phyloP scores from a whole-genome alignment of 441 rosid species.

The Brassica balearica region DNA sequence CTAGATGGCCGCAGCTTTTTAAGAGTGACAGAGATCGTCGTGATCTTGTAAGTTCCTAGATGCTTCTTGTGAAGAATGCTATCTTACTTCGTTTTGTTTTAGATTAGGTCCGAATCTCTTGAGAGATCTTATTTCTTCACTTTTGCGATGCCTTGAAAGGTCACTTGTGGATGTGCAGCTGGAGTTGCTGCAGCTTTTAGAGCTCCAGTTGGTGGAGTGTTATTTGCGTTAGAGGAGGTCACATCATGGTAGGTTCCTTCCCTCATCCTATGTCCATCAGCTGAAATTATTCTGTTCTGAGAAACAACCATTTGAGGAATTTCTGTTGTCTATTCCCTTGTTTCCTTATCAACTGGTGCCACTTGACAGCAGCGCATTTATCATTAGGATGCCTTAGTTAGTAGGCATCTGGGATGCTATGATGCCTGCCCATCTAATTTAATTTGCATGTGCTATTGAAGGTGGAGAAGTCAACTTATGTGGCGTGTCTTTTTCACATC shows the following conservation, averaged over 20 bases:
- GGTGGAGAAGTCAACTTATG: slow-evolving; percentile 99
- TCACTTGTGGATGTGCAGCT: slow-evolving; percentile 99
- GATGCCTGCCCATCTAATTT: slow-evolving; percentile 20
- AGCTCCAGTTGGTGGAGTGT: slow-evolving; percentile 99
- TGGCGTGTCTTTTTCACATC: slow-evolving; percentile 99
- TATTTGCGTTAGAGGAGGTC: slow-evolving; percentile 97
- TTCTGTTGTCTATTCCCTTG: slow-evolving; percentile 6
- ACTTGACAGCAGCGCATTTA: slow-evolving; percentile 25
- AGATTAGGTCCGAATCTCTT: slow-evolving; percentile 25
- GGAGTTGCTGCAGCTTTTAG: slow-evolving; percentile 99
- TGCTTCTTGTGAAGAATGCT: slow-evolving; percentile 23
- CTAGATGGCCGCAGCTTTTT: slow-evolving; percentile 93
- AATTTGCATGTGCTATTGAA: slow-evolving; percentile 47
- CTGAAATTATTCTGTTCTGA: slow-evolving; percentile 19
- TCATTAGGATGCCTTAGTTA: slow-evolving; percentile 12
- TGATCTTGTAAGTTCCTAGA: slow-evolving; percentile 76
- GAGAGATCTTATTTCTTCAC: slow-evolving; percentile 40
- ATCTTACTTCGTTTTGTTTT: neutral
- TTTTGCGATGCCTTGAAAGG: slow-evolving; percentile 67
- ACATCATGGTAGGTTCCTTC: slow-evolving; percentile 80
- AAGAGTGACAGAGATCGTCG: slow-evolving; percentile 95
- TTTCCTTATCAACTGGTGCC: neutral
- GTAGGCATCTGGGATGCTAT: neutral
- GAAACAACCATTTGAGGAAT: neutral
- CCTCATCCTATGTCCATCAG: slow-evolving; percentile 3